These are phyloP conservation scores for Cryptosporidium parvum DNA, from an alignment of 169 alveolate genomes.

Conservation along the genomic window DNA sequence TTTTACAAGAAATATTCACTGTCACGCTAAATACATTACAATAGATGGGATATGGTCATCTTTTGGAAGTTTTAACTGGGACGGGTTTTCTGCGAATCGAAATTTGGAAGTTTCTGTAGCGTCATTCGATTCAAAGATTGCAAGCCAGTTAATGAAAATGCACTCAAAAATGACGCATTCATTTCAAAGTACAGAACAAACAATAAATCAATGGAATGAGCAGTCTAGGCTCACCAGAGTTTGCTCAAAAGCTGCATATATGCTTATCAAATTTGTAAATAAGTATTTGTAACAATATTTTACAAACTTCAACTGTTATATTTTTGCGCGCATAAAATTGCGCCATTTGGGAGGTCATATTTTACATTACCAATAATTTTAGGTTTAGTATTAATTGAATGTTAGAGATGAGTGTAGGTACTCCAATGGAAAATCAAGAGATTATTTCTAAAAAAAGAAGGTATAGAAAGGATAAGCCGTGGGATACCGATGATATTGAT, in stretches of 20 bases:
- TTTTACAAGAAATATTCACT: constrained; percentile 62
- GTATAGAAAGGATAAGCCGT: constrained; percentile 98
- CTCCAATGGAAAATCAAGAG: background rate
- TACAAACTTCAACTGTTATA: background rate
- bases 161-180: constrained; percentile 45
- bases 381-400: background rate
- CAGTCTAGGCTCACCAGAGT: constrained; percentile 10
- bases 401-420: background rate
- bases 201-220: constrained; percentile 14
- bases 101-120: constrained; percentile 72
- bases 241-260: constrained; percentile 35
- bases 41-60: constrained; percentile 76
- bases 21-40: constrained; percentile 71
- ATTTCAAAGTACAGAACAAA: constrained; percentile 43
- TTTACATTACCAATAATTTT: background rate
- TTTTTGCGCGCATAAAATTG: constrained; percentile 8
- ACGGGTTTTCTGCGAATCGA: constrained; percentile 51
- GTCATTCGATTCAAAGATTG: constrained; percentile 62
- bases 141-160: constrained; percentile 25
- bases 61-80: constrained; percentile 76
- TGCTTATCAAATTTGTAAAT: constrained; percentile 16
- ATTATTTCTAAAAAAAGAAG: constrained; percentile 85
- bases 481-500: constrained; percentile 99
- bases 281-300: background rate
- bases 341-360: background rate